Evolutionary conservation across 2,329 filamentous ascomycete species (phyloP).

Genomic region (Polytolypa hystricis): DNA sequence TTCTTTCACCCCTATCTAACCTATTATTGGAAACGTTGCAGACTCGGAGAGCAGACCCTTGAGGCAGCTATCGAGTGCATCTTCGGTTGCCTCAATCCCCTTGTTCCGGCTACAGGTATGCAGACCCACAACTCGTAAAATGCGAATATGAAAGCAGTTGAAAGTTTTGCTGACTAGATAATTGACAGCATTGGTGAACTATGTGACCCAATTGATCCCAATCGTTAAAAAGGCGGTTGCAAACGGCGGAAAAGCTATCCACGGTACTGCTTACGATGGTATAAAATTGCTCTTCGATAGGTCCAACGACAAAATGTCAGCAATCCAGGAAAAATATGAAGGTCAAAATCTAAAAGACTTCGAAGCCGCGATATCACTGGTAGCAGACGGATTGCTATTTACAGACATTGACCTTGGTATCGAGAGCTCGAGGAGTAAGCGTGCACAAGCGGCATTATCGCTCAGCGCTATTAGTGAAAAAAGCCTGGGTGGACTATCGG

Average conservation of each 20-base stretch:
- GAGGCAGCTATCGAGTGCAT: constrained; percentile 29
- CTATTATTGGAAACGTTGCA: constrained; percentile 9
- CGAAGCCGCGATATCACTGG: constrained; percentile 17
- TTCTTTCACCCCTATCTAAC: not conserved
- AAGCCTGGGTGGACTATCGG: constrained; percentile 13
- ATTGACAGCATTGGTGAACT: constrained; percentile 19
- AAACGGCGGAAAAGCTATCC: constrained; percentile 24
- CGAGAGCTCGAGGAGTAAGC: constrained; percentile 27
- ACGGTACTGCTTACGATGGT: constrained; percentile 25
- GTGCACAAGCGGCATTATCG: constrained; percentile 25
- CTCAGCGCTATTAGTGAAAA: constrained; percentile 21
- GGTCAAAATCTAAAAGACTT: constrained; percentile 15
- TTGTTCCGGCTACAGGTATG: constrained; percentile 10
- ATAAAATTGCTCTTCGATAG: constrained; percentile 23
- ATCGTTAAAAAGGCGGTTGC: constrained; percentile 21
- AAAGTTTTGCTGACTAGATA: constrained; percentile 7
- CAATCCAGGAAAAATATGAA: not conserved
- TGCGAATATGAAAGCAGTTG: constrained; percentile 13
- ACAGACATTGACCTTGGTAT: constrained; percentile 24
- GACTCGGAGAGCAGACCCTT: constrained; percentile 24
- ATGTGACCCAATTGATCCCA: constrained; percentile 20
- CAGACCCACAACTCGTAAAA: constrained; percentile 15
- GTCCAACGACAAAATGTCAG: constrained; percentile 18
- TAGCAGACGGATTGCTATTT: constrained; percentile 22
- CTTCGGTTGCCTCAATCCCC: constrained; percentile 27